Evolutionary conservation across 2,329 filamentous ascomycete species (phyloP), one percentile per base, ranked within the genome.

Genomic region (Mariannaea sp.): DNA sequence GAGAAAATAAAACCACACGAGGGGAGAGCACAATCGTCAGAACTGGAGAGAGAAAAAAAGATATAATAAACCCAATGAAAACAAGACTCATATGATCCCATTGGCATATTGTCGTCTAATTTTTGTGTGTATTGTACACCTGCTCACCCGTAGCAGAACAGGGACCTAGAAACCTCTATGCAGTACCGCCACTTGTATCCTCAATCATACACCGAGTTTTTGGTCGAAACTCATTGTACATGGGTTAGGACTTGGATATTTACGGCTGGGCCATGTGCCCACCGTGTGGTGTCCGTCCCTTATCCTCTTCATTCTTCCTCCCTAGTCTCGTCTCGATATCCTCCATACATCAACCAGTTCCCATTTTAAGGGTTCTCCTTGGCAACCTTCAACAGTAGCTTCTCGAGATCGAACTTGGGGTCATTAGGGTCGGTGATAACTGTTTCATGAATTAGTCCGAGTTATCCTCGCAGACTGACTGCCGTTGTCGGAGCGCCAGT

Each of bases 401-500:
- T 86, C 80, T 97, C 93, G 66, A 97, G 81, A 73, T 99, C 92
- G 78, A 97, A 97, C 70, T 92, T 90, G 70, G 92, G 86, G 78
- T 94, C 86, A 70, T 87, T 84, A 56, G 88, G 88, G 77, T 97
- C 87, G 55, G 68, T 68, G 42, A 71, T 63, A 32, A 68, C 73
- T 75, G 49, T 14, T 19, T 35, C 7, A 12, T 26, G 16, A 4
- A 60, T 70, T 56, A 70, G 66, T 58, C 52, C 20, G 36, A 14
- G 33, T 9, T n/a, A 42, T 53, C 38, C 36, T 40, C 26, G 33
- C 41, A 12, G 35, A 33, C 17, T 8, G 9, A 8, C 22, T 5
- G 33, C 24, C 19, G 16, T 19, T 17, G n/a, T 27, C 41, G 5
- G 12, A 16, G 22, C 16, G 13, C 19, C 12, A 16, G 20, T 17